Evolutionary conservation across 495 filamentous ascomycete species (phyloP).

Genomic region (Jackrogersella multiformis): DNA sequence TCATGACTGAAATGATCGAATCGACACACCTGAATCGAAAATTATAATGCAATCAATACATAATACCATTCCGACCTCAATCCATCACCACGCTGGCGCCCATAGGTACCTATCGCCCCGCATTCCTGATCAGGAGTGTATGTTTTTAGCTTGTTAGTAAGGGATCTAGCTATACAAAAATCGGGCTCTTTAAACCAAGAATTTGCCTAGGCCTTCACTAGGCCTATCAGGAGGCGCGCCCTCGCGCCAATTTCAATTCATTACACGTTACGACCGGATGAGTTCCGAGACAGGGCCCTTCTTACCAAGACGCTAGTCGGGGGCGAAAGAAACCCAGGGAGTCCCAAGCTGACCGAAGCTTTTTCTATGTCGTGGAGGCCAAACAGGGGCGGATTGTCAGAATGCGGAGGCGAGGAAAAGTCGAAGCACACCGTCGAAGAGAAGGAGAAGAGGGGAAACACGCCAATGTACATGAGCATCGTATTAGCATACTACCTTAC

Average conservation of each 20-base stretch:
- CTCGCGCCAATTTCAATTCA: neutral
- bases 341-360: neutral
- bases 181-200: neutral
- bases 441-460: neutral
- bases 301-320: neutral
- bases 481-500: slow-evolving; percentile 18
- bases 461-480: too few relatives aligned
- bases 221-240: neutral
- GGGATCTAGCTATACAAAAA: neutral
- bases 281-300: neutral
- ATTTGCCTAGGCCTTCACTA: neutral
- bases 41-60: neutral
- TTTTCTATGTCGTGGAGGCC: slow-evolving; percentile 15
- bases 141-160: neutral
- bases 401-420: neutral
- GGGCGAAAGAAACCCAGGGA: neutral
- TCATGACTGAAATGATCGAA: neutral
- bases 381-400: neutral
- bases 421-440: neutral
- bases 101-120: neutral
- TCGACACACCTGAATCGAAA: neutral
- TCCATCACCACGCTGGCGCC: neutral
- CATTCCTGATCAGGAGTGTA: neutral
- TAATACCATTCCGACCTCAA: neutral
- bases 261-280: neutral